Evolutionary conservation across 1,139 yeast genomes (phyloP), one percentile per base, ranked within the genome.

Genomic region (Debaryomyces psychrophilus): DNA sequence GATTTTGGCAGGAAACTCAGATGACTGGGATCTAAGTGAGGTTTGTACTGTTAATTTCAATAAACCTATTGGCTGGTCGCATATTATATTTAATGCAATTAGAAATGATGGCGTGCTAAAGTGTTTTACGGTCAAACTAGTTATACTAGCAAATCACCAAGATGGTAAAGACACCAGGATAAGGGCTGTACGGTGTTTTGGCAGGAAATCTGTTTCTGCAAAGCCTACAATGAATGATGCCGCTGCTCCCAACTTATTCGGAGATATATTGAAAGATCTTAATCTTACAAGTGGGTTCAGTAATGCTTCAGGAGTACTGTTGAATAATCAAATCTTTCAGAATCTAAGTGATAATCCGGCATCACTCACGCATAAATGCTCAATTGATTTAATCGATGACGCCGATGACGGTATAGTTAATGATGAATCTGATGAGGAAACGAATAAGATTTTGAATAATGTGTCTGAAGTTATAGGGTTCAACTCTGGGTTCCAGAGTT

Each of bases 141-240:
- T 79, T n/a, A 77, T 95, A 22, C 70, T 84, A 25, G 81, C 90
- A 1, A 95, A 93, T 60, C 97, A 90, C 59, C 98, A 92, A 61
- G 93, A 90, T 61, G 99, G 99, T 39, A 93, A 93, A 61, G 99
- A 95, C 64, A 86, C 97, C 1, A 98, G 90, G 62, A 73, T 95
- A 6, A 67, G 99, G 44, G 87, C 93, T 0, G 73, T 93, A 7
- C 57, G 67, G 41, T 68, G 76, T 48, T 71, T 68, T 56, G 76
- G 77, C 4, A 70, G 66, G 50, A 71, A 70, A 47, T 50, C 67
- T 3, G 38, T 47, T 8, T 43, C 27, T 23, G 37, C 37, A 26
- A 48, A 31, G 25, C 29, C 38, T n/a, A 41, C 29, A n/a, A 35
- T 34, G 12, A 35, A 47, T 9, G 35, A 35, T 20, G 12, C 26